These are phyloP conservation scores for Porcisia deanei DNA, from an alignment of 208 protist species.

Conservation along the genomic window DNA sequence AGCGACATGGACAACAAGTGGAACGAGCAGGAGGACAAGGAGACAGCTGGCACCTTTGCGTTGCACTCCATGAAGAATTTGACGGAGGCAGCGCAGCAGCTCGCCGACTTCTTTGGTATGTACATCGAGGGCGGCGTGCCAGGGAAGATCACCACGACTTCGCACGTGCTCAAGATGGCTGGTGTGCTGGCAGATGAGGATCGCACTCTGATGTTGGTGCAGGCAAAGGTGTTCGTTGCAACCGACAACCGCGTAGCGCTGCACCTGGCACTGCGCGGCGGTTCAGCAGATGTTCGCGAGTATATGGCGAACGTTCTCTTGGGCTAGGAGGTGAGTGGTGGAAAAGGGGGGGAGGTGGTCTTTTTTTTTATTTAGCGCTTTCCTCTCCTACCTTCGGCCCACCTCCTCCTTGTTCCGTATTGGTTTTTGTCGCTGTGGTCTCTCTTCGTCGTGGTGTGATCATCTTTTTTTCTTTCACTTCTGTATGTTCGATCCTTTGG, in stretches of 20 bases:
- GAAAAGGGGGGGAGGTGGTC: neutral
- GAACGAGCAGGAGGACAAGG: constrained; percentile 47
- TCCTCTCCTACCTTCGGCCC: no score
- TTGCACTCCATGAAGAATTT: constrained; percentile 86
- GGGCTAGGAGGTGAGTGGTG: constrained; percentile 29
- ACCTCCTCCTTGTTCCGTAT: neutral
- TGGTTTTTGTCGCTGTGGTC: neutral
- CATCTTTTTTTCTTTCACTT: neutral
- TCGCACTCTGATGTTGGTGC: constrained; percentile 70
- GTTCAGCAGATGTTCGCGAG: constrained; percentile 63
- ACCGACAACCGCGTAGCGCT: constrained; percentile 73
- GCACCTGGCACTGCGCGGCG: constrained; percentile 78
- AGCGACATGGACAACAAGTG: constrained; percentile 39
- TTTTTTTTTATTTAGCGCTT: neutral
- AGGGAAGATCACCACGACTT: constrained; percentile 68
- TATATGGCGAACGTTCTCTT: constrained; percentile 73
- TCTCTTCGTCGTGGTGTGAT: neutral
- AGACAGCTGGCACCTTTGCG: constrained; percentile 84
- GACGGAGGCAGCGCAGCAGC: constrained; percentile 75
- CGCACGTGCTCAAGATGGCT: constrained; percentile 82
- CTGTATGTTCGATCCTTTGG: neutral
- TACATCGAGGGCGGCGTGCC: constrained; percentile 69
- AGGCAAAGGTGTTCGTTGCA: constrained; percentile 77
- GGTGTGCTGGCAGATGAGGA: constrained; percentile 63
- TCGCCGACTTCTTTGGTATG: constrained; percentile 89